Evolutionary conservation across 2,329 filamentous ascomycete genomes (phyloP).

Genomic region (Dactylellina cionopaga): DNA sequence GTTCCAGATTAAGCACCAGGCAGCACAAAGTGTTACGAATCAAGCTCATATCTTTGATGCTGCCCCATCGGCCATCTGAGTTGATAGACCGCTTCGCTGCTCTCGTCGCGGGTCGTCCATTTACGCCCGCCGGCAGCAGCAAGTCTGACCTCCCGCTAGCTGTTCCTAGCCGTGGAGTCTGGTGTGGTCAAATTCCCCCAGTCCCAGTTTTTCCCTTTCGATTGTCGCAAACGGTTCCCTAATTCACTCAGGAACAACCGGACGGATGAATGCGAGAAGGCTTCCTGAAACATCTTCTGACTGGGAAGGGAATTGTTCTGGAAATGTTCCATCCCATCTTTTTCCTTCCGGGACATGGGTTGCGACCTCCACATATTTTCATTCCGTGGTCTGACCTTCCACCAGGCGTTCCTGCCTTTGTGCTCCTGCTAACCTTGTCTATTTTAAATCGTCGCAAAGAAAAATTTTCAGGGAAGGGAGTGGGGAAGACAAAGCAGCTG

Average conservation of each 20-base stretch:
- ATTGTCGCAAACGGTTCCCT: constrained; percentile 52
- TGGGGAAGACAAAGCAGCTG: constrained; percentile 1
- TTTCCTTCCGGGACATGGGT: constrained; percentile 36
- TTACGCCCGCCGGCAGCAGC: constrained; percentile 37
- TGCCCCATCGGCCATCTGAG: neutral
- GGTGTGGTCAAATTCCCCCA: neutral
- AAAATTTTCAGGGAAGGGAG: constrained; percentile 11
- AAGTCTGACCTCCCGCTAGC: constrained; percentile 22
- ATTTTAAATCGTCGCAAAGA: constrained; percentile 6
- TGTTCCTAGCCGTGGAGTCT: constrained; percentile 44
- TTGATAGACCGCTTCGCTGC: neutral
- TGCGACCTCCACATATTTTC: constrained; percentile 11
- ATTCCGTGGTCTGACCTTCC: constrained; percentile 41
- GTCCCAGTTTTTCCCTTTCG: constrained; percentile 3
- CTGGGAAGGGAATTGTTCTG: constrained; percentile 52
- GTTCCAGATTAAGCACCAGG: constrained; percentile 48
- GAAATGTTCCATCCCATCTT: constrained; percentile 53
- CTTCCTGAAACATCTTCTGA: constrained; percentile 42
- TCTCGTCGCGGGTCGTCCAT: constrained; percentile 14
- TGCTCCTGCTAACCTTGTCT: constrained; percentile 33
- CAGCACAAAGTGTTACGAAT: constrained; percentile 11
- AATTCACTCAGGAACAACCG: constrained; percentile 53
- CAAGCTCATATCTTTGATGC: neutral
- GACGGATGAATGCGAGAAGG: constrained; percentile 46
- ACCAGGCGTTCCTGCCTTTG: constrained; percentile 23